Evolutionary conservation across 768 basidiomycete genomes (phyloP).

Genomic region (Sporobolomyces roseus): DNA sequence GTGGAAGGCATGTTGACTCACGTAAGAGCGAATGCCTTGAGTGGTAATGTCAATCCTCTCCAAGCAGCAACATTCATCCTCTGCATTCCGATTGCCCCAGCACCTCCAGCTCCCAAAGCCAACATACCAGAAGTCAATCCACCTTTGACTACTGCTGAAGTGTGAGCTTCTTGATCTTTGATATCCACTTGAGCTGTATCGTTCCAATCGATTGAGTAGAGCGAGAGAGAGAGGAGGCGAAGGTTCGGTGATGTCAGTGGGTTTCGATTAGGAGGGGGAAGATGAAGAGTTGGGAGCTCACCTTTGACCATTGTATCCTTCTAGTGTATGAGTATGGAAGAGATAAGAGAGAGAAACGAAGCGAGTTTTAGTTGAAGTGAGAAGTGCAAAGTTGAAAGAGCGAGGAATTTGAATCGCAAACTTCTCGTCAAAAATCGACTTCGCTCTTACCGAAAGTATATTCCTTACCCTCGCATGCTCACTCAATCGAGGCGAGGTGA

Average conservation of each 20-base stretch:
- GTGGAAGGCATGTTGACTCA: slow-evolving; percentile 4
- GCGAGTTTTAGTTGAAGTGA: too few relatives aligned
- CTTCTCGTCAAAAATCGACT: too few relatives aligned
- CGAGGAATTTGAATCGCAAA: too few relatives aligned
- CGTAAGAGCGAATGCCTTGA: slow-evolving; percentile 41
- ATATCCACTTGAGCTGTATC: slow-evolving; percentile 3
- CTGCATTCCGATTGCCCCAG: slow-evolving; percentile 28
- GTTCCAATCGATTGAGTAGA: too few relatives aligned
- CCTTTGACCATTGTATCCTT: neutral
- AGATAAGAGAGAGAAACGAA: neutral
- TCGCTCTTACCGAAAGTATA: too few relatives aligned
- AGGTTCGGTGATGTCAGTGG: neutral
- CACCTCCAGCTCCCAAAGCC: slow-evolving; percentile 18
- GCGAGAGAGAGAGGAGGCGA: neutral
- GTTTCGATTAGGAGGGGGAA: neutral
- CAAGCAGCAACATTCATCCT: slow-evolving; percentile 24
- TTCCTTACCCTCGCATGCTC: too few relatives aligned
- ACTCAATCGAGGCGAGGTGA: too few relatives aligned
- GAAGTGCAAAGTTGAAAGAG: too few relatives aligned
- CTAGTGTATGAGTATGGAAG: neutral
- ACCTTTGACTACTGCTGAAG: slow-evolving; percentile 16
- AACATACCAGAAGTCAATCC: slow-evolving; percentile 15
- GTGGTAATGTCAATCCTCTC: slow-evolving; percentile 32
- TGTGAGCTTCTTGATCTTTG: slow-evolving; percentile 16
- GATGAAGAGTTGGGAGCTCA: neutral